Percentiles rank a stretch among this genome's conserved stretches.
These are phyloP conservation scores for Irpex sp. DNA, from an alignment of 1,284 basidiomycete genomes.

Conservation along the genomic window DNA sequence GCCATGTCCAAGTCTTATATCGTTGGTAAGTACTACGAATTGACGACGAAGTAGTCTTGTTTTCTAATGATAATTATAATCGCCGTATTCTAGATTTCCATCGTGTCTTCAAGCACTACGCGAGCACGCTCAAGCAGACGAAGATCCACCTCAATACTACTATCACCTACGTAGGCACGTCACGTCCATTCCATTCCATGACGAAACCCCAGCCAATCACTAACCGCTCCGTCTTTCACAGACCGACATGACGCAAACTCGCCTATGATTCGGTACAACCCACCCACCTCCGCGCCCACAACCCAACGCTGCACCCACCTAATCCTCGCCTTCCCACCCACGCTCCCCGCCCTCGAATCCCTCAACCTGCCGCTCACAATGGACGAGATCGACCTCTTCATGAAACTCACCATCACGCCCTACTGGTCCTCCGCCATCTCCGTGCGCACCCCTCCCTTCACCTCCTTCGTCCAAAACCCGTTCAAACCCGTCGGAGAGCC, in stretches of 20 bases:
- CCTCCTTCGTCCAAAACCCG: background rate
- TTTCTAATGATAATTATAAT: background rate
- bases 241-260: background rate
- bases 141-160: background rate
- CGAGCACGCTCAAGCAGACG: background rate
- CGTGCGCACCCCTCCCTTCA: no score
- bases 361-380: background rate
- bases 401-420: background rate
- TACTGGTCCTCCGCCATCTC: background rate
- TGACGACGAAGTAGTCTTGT: background rate
- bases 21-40: background rate
- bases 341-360: background rate
- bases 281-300: background rate
- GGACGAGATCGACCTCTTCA: background rate
- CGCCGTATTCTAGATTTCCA: background rate
- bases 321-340: slow-evolving; percentile 2
- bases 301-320: background rate
- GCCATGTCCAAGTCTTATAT: no score
- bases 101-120: background rate
- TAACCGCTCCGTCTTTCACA: background rate
- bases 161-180: background rate
- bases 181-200: no score
- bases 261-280: background rate
- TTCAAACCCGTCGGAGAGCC: background rate
- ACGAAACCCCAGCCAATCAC: background rate